Percentiles rank a stretch among this genome's conserved stretches.
phyloP scores from a whole-genome alignment of 371 early-diverging fungal genomes.

The Mortierella sp. region DNA sequence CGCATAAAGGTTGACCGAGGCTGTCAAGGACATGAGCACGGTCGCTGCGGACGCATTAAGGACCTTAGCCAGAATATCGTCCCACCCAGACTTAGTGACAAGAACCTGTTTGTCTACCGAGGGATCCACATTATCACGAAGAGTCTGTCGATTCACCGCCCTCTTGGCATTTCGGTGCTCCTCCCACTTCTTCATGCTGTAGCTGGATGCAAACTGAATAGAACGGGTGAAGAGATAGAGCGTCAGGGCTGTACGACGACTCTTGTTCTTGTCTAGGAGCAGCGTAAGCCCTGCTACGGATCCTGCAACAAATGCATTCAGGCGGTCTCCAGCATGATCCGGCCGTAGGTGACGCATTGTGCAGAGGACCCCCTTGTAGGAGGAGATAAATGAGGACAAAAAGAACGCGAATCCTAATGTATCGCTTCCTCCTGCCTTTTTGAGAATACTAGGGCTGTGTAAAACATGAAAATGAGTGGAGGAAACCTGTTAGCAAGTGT shows the following conservation, averaged over 20 bases:
- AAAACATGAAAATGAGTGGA: no score
- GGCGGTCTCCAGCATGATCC: constrained; percentile 63
- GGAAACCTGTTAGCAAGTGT: not conserved
- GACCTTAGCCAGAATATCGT: constrained; percentile 63
- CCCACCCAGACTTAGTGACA: constrained; percentile 48
- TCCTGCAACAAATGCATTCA: constrained; percentile 84
- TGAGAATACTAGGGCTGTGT: constrained; percentile 63
- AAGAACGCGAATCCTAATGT: constrained; percentile 86
- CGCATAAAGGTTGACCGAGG: constrained; percentile 70
- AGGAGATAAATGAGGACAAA: constrained; percentile 78
- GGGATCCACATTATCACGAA: constrained; percentile 25
- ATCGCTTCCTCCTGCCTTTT: constrained; percentile 73
- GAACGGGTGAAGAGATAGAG: constrained; percentile 84
- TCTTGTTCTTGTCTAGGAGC: constrained; percentile 74
- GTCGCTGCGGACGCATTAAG: constrained; percentile 66
- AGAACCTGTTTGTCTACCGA: constrained; percentile 16
- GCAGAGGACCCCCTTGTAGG: constrained; percentile 85
- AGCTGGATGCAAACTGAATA: constrained; percentile 76
- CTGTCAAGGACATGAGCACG: constrained; percentile 74
- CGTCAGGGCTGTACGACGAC: constrained; percentile 79
- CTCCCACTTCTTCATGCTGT: constrained; percentile 74
- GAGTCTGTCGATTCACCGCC: constrained; percentile 21
- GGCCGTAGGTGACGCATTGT: constrained; percentile 66
- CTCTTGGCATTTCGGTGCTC: constrained; percentile 52
- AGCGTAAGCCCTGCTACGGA: constrained; percentile 78